Conservation (phyloP, 768 basidiomycete species). For the Mycena albidolilacea region DNA sequence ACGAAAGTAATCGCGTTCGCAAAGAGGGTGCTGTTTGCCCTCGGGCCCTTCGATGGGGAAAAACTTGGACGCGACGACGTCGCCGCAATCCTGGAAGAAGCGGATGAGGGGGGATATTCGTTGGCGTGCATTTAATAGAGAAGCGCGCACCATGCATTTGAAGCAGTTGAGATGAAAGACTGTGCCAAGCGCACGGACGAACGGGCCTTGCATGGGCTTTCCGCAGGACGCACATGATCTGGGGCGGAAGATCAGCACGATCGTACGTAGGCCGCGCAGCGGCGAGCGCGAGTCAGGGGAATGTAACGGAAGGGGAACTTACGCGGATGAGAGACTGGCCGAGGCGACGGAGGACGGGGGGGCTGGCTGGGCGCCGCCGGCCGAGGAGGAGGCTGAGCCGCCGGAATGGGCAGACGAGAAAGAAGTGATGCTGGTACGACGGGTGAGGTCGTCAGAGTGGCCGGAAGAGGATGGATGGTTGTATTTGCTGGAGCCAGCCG, state of each 20-base stretch:
- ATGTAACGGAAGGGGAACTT: conserved; percentile 18
- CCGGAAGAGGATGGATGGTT: conserved; percentile 69
- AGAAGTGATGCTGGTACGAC: conserved; percentile 63
- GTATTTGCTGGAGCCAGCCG: conserved; percentile 64
- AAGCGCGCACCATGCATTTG: conserved; percentile 88
- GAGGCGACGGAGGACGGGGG: conserved; percentile 69
- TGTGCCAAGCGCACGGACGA: conserved; percentile 93
- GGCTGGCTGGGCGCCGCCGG: conserved; percentile 65
- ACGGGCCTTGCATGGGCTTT: conserved; percentile 92
- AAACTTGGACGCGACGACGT: conserved; percentile 98
- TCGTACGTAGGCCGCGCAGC: conserved; percentile 36
- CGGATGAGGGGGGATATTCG: conserved; percentile 31
- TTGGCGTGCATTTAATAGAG: conserved; percentile 26
- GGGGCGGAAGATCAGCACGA: conserved; percentile 47
- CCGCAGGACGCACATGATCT: conserved; percentile 86
- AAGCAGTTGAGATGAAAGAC: conserved; percentile 99
- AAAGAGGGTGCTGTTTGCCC: conserved; percentile 92
- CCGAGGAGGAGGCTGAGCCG: conserved; percentile 58
- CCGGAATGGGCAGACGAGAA: conserved; percentile 70
- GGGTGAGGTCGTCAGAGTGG: conserved; percentile 64
- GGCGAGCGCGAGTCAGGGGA: conserved; percentile 25
- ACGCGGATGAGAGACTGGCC: conserved; percentile 64
- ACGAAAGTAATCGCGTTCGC: conserved; percentile 98
- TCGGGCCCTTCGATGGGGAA: conserved; percentile 97
- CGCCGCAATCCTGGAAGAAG: conserved; percentile 87